Evolutionary conservation across 1,139 yeast species (phyloP).

Genomic region (Kodamaea fungicola): DNA sequence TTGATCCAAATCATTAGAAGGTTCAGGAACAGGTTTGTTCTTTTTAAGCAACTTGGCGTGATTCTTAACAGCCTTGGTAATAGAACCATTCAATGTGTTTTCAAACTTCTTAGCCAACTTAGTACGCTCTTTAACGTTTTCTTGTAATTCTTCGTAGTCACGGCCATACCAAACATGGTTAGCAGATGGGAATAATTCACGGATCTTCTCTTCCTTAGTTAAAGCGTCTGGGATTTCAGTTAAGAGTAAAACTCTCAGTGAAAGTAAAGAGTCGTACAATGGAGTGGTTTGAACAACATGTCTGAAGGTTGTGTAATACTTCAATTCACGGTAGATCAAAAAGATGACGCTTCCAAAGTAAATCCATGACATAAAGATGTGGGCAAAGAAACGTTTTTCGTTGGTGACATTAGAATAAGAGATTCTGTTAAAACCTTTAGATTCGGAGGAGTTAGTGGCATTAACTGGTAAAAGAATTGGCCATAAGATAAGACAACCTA

Average conservation of each 20-base stretch:
- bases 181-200: slow-evolving; percentile 58
- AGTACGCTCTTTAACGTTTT: slow-evolving; percentile 54
- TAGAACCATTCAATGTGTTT: slow-evolving; percentile 50
- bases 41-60: slow-evolving; percentile 58
- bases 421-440: slow-evolving; percentile 54
- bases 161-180: slow-evolving; percentile 61
- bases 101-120: slow-evolving; percentile 57
- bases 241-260: slow-evolving; percentile 65
- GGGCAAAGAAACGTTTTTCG: slow-evolving; percentile 64
- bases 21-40: slow-evolving; percentile 48
- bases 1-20: slow-evolving; percentile 56
- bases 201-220: slow-evolving; percentile 49
- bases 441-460: slow-evolving; percentile 68
- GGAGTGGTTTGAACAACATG: slow-evolving; percentile 71
- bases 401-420: slow-evolving; percentile 62
- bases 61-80: slow-evolving; percentile 54
- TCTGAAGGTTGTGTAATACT: slow-evolving; percentile 63
- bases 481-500: slow-evolving; percentile 66
- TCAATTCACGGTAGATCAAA: slow-evolving; percentile 67
- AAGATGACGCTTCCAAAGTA: slow-evolving; percentile 58
- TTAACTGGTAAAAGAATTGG: slow-evolving; percentile 85
- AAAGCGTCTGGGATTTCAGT: slow-evolving; percentile 56
- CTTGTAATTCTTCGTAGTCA: slow-evolving; percentile 50
- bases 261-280: slow-evolving; percentile 59
- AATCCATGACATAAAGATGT: slow-evolving; percentile 67